A percentile compares a stretch with the other conserved stretches of the same genome.
These are phyloP conservation scores for Bipolaris oryzae DNA, from an alignment of 2,329 filamentous ascomycete genomes.

Conservation along the genomic window DNA sequence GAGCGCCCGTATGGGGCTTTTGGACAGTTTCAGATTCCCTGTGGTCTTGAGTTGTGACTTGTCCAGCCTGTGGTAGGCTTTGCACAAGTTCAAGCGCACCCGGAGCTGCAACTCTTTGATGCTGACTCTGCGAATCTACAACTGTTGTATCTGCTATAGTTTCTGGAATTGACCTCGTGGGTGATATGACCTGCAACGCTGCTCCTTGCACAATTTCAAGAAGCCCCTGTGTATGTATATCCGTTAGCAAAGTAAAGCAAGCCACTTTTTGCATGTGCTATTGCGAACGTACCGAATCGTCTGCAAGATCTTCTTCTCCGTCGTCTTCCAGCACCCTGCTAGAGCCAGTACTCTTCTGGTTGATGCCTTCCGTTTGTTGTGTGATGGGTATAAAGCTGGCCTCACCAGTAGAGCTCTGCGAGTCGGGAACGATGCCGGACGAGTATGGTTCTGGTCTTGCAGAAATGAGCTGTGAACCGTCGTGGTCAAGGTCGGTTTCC, in stretches of 20 bases:
- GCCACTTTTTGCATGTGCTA: not conserved
- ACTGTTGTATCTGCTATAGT: slow-evolving; percentile 30
- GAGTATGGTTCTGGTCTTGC: slow-evolving; percentile 8
- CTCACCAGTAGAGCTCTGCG: slow-evolving; percentile 32
- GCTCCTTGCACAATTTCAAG: slow-evolving; percentile 22
- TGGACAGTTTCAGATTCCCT: not conserved
- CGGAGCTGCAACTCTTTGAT: slow-evolving; percentile 2
- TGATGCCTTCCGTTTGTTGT: slow-evolving; percentile 23
- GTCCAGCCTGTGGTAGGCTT: slow-evolving; percentile 3
- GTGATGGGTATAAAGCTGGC: slow-evolving; percentile 32
- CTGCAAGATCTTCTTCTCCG: slow-evolving; percentile 4
- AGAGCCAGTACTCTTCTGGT: slow-evolving; percentile 6
- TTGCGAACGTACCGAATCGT: slow-evolving; percentile 19
- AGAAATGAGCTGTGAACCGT: slow-evolving; percentile 27
- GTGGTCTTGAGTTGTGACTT: not conserved
- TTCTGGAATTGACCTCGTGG: slow-evolving; percentile 35
- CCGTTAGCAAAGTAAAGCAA: slow-evolving; percentile 13
- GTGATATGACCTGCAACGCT: slow-evolving; percentile 19
- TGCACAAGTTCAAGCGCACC: slow-evolving; percentile 12
- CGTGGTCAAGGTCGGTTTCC: slow-evolving; percentile 15
- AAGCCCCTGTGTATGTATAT: slow-evolving; percentile 14
- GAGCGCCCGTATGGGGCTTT: not conserved
- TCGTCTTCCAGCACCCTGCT: slow-evolving; percentile 11
- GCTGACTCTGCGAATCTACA: slow-evolving; percentile 25
- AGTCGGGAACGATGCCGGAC: slow-evolving; percentile 36